Evolutionary conservation across 2,329 filamentous ascomycete species (phyloP), one percentile per base, ranked within the genome.

Genomic region (Colletotrichum godetiae): DNA sequence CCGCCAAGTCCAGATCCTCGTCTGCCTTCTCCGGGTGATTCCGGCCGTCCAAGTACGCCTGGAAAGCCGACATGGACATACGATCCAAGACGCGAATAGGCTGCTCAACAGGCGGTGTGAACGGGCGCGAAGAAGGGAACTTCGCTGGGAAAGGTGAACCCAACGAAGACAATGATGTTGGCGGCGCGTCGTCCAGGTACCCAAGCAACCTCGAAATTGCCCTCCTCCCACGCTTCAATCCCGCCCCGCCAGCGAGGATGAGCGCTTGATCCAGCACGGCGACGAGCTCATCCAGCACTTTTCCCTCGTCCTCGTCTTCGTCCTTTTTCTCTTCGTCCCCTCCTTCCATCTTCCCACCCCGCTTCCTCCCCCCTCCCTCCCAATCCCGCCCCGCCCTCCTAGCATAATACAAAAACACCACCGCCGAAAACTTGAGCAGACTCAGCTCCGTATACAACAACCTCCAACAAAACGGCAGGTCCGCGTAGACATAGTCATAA

Each of bases 181-280:
- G 0, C 3, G 67, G 3, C 22, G 35, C 19, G 29, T 29, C 56
- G 11, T 73, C 71, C 19, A 73, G 33, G 24, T 60, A n/a, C 6
- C 60, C 35, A 13, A 73, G 60, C 1, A 73, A 24, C 3, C 11
- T 78, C 69, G 92, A 86, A 58, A 92, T 86, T 81, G 88, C 90
- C 4, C 13, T 60, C 24, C 82, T 78, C 8, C 89, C 88, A 68
- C 93, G 85, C 1, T 79, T 71, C 35, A 80, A 75, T 0, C 88
- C 86, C 1, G 90, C 89, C 0, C 89, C 92, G 1, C 93, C 94
- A 0, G 94, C 90, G 67, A 95, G 88, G 58, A 97, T 94, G 57
- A 97, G 82, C 0, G 93, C 92, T 80, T 92, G 91, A 78, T 98
- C 95, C 2, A 98, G 86, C 1, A 88, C 83, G 66, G 88, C 87